Percentiles rank a stretch among this genome's conserved stretches.
Conservation (phyloP, 164 flowering plant genomes). For the Chimonanthus salicifolius region DNA sequence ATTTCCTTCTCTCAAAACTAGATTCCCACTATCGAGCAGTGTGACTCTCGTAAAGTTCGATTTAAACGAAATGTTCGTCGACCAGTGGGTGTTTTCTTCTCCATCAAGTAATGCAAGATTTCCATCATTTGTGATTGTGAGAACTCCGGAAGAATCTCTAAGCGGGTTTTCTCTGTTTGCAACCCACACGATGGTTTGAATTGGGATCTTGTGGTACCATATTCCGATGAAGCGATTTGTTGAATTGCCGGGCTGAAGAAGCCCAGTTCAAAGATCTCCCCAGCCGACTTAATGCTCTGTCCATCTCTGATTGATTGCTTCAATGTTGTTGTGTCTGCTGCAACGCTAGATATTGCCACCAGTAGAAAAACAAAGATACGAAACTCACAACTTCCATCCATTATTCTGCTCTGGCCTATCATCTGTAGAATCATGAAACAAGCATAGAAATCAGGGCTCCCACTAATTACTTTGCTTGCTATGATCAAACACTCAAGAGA, state of each 20-base stretch:
- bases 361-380: neutral
- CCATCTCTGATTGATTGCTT: neutral
- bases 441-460: no score
- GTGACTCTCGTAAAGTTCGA: neutral
- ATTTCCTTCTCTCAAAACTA: conserved; percentile 19
- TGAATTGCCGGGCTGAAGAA: conserved; percentile 11
- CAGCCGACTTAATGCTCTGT: neutral
- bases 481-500: no score
- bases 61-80: neutral
- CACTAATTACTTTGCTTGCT: no score
- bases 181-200: conserved; percentile 1
- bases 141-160: neutral
- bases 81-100: neutral
- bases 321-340: neutral
- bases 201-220: conserved; percentile 8
- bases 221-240: conserved; percentile 4
- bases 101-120: conserved; percentile 3
- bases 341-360: neutral
- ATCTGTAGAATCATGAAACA: no score
- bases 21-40: conserved; percentile 27
- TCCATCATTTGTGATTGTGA: neutral
- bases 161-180: conserved; percentile 8
- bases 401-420: neutral
- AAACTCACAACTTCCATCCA: neutral
- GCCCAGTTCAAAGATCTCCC: conserved; percentile 5